Evolutionary conservation across 2,329 filamentous ascomycete species (phyloP).

Genomic region (Sphaerulina musiva): DNA sequence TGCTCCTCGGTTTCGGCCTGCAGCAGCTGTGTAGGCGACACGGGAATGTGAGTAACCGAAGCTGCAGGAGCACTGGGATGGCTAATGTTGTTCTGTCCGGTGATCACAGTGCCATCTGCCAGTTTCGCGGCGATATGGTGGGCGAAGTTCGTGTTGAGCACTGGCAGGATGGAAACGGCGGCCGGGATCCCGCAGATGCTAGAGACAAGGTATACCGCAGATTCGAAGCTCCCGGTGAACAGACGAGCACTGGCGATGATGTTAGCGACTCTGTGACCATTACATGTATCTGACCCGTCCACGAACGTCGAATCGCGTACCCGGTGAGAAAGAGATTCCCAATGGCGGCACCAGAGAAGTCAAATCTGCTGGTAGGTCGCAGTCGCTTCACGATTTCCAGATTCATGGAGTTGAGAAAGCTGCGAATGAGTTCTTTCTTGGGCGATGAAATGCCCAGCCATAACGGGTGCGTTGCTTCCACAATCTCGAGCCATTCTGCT

Average conservation of each 20-base stretch:
- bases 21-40: slow-evolving; percentile 24
- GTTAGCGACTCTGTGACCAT: slow-evolving; percentile 37
- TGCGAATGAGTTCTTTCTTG: slow-evolving; percentile 48
- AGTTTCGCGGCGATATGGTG: slow-evolving; percentile 88
- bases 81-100: slow-evolving; percentile 87
- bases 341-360: slow-evolving; percentile 46
- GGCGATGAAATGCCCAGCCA: slow-evolving; percentile 55
- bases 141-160: slow-evolving; percentile 90
- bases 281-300: slow-evolving; percentile 24
- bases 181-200: slow-evolving; percentile 79
- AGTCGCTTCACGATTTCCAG: slow-evolving; percentile 45
- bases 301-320: slow-evolving; percentile 12
- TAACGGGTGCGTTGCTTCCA: slow-evolving; percentile 71
- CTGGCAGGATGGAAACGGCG: slow-evolving; percentile 72
- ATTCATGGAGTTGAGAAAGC: slow-evolving; percentile 46
- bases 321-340: slow-evolving; percentile 48
- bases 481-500: slow-evolving; percentile 78
- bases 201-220: slow-evolving; percentile 81
- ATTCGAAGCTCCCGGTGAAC: slow-evolving; percentile 88
- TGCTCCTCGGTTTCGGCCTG: slow-evolving; percentile 46
- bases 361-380: slow-evolving; percentile 43
- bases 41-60: slow-evolving; percentile 22
- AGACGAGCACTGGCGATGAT: slow-evolving; percentile 61
- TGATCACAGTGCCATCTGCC: slow-evolving; percentile 67
- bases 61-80: slow-evolving; percentile 62